Percentiles rank a stretch among this genome's conserved stretches.
Evolutionary conservation across 129 eudicot genomes (phyloP).

Genomic region (Mikania micrantha): DNA sequence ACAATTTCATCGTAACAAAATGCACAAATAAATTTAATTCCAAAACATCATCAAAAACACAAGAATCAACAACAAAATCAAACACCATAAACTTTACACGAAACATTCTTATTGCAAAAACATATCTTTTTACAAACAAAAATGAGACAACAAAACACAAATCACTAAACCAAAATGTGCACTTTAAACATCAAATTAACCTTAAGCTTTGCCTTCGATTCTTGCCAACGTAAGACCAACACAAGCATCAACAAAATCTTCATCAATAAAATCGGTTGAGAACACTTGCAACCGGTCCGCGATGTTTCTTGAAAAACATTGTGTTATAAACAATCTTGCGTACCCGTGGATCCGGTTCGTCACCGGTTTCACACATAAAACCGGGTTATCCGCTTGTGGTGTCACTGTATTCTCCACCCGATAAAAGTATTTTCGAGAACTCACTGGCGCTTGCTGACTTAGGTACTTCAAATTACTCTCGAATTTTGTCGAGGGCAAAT

Average conservation of each 20-base stretch:
- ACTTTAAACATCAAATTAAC: background rate
- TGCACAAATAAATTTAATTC: background rate
- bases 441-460: constrained; percentile 53
- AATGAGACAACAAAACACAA: background rate
- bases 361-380: constrained; percentile 83
- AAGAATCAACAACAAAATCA: background rate
- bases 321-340: constrained; percentile 59
- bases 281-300: constrained; percentile 69
- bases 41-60: background rate
- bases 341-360: constrained; percentile 74
- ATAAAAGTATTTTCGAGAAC: constrained; percentile 63
- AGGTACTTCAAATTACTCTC: constrained; percentile 76
- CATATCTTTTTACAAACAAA: constrained; percentile 2
- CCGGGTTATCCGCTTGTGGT: constrained; percentile 84
- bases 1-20: background rate
- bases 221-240: constrained; percentile 76
- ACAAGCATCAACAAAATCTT: constrained; percentile 85
- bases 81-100: background rate
- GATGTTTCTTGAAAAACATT: constrained; percentile 46
- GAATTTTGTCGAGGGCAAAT: constrained; percentile 75
- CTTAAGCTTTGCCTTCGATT: constrained; percentile 59
- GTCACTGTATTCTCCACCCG: constrained; percentile 95
- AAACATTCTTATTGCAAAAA: background rate
- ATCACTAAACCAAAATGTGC: background rate
- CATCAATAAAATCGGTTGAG: constrained; percentile 75